Percentiles rank a stretch among this genome's conserved stretches.
Conservation (phyloP, 2,329 filamentous ascomycete genomes). For the Pestalotiopsis sp. region DNA sequence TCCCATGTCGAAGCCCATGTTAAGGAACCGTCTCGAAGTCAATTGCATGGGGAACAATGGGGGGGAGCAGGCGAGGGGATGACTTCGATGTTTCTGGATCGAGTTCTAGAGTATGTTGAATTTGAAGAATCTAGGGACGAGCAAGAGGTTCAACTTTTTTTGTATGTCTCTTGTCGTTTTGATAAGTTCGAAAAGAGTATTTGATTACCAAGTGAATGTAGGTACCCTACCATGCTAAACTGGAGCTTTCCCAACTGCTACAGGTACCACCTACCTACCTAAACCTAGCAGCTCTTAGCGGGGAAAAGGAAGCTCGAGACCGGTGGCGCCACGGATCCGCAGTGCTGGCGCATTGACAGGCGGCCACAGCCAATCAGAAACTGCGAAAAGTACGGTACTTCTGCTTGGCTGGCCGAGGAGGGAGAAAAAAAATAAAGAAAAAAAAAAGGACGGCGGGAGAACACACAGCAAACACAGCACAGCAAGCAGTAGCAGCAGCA, state of each 20-base stretch:
- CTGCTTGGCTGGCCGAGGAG: background rate
- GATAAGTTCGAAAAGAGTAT: background rate
- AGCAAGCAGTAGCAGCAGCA: background rate
- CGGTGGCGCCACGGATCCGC: constrained; percentile 7
- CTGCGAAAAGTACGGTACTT: constrained; percentile 8
- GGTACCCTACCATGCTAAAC: background rate
- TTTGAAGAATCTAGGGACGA: background rate
- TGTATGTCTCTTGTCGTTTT: background rate
- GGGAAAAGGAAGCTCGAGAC: background rate
- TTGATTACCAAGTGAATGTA: background rate
- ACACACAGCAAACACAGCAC: background rate
- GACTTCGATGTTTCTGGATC: background rate
- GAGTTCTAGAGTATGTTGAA: background rate
- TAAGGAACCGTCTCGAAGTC: background rate
- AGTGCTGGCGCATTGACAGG: background rate
- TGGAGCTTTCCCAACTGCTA: background rate
- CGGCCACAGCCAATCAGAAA: background rate
- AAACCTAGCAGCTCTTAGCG: constrained; percentile 1
- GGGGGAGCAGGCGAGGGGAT: background rate
- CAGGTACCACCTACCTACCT: background rate
- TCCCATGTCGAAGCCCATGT: constrained; percentile 7
- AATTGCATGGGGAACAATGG: background rate
- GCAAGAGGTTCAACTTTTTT: background rate
- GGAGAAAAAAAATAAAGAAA: background rate
- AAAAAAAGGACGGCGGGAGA: constrained; percentile 1